Conservation (phyloP, 2,329 filamentous ascomycete species). For the Penicillium brasilianum region DNA sequence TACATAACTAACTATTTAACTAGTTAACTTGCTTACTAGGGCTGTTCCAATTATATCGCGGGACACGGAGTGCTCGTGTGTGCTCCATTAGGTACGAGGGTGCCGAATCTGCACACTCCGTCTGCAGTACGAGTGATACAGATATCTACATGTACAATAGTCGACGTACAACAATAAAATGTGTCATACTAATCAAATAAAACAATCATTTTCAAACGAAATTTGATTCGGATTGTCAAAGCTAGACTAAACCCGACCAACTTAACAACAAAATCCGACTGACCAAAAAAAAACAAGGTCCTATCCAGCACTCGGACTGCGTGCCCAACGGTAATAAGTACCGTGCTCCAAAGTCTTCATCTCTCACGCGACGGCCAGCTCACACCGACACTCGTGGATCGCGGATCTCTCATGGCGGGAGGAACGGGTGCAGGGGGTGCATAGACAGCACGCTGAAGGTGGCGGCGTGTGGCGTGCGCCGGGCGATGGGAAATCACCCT, state of each 20-base stretch:
- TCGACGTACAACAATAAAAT: not conserved
- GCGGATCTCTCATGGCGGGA: conserved; percentile 3
- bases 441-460: not conserved
- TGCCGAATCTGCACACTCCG: no score
- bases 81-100: no score
- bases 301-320: not conserved
- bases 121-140: not conserved
- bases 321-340: conserved; percentile 10
- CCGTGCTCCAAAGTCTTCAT: no score
- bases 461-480: conserved; percentile 16
- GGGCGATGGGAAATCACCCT: conserved; percentile 1
- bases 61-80: not conserved
- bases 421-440: conserved; percentile 5
- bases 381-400: conserved; percentile 17
- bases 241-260: conserved; percentile 4
- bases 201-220: not conserved
- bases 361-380: conserved; percentile 10
- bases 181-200: not conserved
- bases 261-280: conserved; percentile 4
- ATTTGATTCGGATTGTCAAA: not conserved
- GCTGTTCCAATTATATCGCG: conserved; percentile 8
- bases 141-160: not conserved
- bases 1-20: not conserved
- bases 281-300: not conserved
- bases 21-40: no score